These are phyloP conservation scores for Tetragonia tetragonoides DNA, from an alignment of 148 eudicot genomes.

Conservation along the genomic window DNA sequence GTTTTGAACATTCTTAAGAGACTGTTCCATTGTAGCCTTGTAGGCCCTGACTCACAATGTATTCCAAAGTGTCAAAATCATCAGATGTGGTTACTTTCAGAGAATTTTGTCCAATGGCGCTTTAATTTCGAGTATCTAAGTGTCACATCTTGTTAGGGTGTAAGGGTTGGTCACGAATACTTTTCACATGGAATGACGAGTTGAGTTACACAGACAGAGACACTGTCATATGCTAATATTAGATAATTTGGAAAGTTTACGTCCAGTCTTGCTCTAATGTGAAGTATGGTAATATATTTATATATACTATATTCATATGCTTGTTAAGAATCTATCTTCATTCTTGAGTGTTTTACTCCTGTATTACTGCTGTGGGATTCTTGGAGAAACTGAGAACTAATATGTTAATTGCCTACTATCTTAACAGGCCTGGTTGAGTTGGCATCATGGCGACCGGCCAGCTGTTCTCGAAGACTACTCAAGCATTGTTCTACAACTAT, in stretches of 20 bases:
- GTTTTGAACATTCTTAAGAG: background rate
- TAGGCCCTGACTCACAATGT: background rate
- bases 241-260: background rate
- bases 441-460: conserved; percentile 89
- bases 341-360: background rate
- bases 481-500: conserved; percentile 91
- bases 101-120: background rate
- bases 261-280: background rate
- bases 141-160: background rate
- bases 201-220: background rate
- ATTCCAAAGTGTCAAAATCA: background rate
- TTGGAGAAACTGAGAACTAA: background rate
- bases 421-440: conserved; percentile 36
- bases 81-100: too few relatives aligned
- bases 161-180: background rate
- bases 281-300: background rate
- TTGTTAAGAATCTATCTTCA: background rate
- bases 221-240: background rate
- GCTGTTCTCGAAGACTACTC: conserved; percentile 89
- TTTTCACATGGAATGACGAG: background rate
- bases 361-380: background rate
- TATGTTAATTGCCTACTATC: background rate
- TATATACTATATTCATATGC: background rate
- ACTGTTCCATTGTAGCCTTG: too few relatives aligned
- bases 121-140: background rate